phyloP scores from a whole-genome alignment of 192 early-diverging fungal species.

The Podila minutissima region DNA sequence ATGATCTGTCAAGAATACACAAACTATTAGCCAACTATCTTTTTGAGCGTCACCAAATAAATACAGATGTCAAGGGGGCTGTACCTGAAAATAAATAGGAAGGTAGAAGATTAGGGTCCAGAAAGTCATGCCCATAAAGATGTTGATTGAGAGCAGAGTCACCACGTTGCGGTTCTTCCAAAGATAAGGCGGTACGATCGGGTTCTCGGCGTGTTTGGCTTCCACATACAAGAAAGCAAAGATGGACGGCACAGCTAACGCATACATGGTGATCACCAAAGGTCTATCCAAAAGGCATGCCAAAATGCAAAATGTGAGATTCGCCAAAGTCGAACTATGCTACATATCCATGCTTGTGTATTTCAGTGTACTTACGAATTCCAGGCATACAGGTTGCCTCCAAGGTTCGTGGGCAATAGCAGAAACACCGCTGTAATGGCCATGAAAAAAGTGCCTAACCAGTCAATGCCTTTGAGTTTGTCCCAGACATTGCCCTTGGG shows the following conservation, averaged over 20 bases:
- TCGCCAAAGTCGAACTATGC: no score
- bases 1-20: conserved; percentile 59
- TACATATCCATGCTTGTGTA: no score
- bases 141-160: conserved; percentile 64
- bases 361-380: conserved; percentile 50
- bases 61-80: neutral
- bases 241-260: conserved; percentile 56
- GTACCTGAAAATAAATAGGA: conserved; percentile 84
- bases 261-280: conserved; percentile 63
- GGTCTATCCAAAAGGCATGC: conserved; percentile 51
- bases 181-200: conserved; percentile 74
- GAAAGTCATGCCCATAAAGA: conserved; percentile 72
- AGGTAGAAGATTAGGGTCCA: conserved; percentile 78
- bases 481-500: conserved; percentile 60
- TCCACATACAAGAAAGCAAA: conserved; percentile 66
- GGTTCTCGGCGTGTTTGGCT: conserved; percentile 75
- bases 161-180: conserved; percentile 72
- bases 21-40: conserved; percentile 23
- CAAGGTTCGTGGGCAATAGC: conserved; percentile 75
- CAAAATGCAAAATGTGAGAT: conserved; percentile 40
- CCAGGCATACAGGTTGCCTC: conserved; percentile 80
- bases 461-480: conserved; percentile 78
- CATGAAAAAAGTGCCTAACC: conserved; percentile 62
- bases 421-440: conserved; percentile 63
- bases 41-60: no score